Percentiles rank a stretch among this genome's conserved stretches.
These are phyloP conservation scores for Fusarium sp. DNA, from an alignment of 2,329 filamentous ascomycete genomes.

Conservation along the genomic window DNA sequence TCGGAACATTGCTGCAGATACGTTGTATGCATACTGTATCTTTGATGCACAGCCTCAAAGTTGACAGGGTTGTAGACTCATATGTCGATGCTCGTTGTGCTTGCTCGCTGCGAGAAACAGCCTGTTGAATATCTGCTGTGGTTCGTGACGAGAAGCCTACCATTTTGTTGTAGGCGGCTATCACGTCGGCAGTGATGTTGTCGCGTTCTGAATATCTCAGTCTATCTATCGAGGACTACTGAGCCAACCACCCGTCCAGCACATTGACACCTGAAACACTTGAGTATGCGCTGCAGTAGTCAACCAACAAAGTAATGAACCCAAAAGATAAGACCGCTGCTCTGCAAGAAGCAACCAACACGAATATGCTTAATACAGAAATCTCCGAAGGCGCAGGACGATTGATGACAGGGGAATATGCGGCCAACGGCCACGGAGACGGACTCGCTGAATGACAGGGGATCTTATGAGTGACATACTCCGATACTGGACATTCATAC, in stretches of 20 bases:
- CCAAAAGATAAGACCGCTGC: conserved; percentile 45
- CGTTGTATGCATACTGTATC: neutral
- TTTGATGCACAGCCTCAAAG: neutral
- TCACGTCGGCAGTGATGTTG: neutral
- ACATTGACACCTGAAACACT: neutral
- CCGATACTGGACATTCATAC: neutral
- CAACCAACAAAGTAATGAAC: conserved; percentile 66
- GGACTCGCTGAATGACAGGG: neutral
- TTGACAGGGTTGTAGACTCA: neutral
- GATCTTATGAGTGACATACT: conserved; percentile 9
- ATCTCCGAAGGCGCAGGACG: neutral
- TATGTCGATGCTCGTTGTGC: neutral
- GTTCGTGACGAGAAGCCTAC: neutral
- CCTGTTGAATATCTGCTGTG: neutral
- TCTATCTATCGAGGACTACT: neutral
- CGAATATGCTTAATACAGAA: neutral
- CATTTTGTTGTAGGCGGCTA: neutral
- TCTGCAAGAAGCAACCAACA: neutral
- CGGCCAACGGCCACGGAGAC: neutral
- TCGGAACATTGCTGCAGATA: neutral
- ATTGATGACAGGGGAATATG: neutral
- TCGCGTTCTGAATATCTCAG: neutral
- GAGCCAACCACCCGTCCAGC: neutral
- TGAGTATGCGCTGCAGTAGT: neutral
- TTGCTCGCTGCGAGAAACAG: neutral